Evolutionary conservation across 1,284 basidiomycete species (phyloP).

Genomic region (Ganoderma multipileum): DNA sequence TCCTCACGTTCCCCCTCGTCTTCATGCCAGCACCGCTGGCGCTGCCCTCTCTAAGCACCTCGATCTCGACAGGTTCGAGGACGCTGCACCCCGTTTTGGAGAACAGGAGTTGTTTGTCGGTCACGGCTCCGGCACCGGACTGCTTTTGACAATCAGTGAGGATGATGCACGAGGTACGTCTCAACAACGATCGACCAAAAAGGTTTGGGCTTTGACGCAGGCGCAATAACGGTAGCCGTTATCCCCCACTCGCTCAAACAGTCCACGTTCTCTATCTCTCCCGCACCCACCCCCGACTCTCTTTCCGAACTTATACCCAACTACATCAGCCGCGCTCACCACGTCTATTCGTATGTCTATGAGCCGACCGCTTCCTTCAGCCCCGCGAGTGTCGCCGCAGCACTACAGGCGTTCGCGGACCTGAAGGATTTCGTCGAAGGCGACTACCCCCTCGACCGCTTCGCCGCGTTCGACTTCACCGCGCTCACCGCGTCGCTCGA

Average conservation of each 20-base stretch:
- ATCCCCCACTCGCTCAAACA: conserved; percentile 54
- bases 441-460: conserved; percentile 49
- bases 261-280: conserved; percentile 49
- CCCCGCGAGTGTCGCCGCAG: neutral
- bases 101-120: conserved; percentile 61
- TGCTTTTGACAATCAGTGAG: conserved; percentile 66
- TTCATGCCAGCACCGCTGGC: conserved; percentile 62
- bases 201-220: neutral
- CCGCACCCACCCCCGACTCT: conserved; percentile 40
- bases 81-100: conserved; percentile 35
- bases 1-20: conserved; percentile 41
- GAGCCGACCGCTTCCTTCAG: conserved; percentile 33
- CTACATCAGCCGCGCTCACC: conserved; percentile 62
- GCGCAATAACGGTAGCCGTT: conserved; percentile 47
- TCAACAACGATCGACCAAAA: neutral
- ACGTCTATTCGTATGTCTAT: conserved; percentile 62
- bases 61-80: conserved; percentile 70
- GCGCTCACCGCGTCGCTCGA: conserved; percentile 54
- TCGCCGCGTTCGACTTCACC: conserved; percentile 67
- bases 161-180: conserved; percentile 62
- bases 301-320: conserved; percentile 60
- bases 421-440: conserved; percentile 60
- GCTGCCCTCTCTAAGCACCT: conserved; percentile 70
- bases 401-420: conserved; percentile 29
- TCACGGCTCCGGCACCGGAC: conserved; percentile 53